A percentile compares a stretch with the other conserved stretches of the same genome.
Evolutionary conservation across 306 rosid species (phyloP).

Genomic region (Castanea crenata): DNA sequence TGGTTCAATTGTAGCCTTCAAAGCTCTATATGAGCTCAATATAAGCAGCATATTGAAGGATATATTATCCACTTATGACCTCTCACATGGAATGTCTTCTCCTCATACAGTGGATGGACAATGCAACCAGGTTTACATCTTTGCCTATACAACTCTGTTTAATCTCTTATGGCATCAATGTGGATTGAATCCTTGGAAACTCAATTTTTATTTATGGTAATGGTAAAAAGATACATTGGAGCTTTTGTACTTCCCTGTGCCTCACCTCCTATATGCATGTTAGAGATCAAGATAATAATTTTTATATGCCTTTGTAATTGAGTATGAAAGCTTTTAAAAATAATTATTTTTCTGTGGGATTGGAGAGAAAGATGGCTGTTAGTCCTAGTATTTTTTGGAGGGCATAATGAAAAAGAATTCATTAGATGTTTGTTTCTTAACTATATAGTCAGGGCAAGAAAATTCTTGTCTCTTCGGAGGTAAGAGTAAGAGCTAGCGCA

Average conservation of each 20-base stretch:
- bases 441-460: not conserved
- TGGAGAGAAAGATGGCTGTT: not conserved
- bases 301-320: not conserved
- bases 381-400: not conserved
- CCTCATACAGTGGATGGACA: slow-evolving; percentile 67
- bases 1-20: slow-evolving; percentile 78
- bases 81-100: slow-evolving; percentile 69
- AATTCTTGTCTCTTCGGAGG: not conserved
- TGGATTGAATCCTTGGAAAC: not conserved
- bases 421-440: not conserved
- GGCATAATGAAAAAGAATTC: not conserved
- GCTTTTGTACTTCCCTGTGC: not conserved
- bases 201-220: slow-evolving; percentile 1
- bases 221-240: not conserved
- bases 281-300: not conserved
- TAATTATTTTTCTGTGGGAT: not conserved
- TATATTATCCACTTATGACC: slow-evolving; percentile 58
- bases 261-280: not conserved
- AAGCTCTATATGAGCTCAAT: slow-evolving; percentile 69
- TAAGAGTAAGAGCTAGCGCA: not conserved
- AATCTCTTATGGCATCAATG: slow-evolving; percentile 11
- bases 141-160: slow-evolving; percentile 17
- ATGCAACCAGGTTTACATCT: slow-evolving; percentile 68
- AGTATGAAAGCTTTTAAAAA: not conserved
- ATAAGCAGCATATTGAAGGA: slow-evolving; percentile 74